Conservation (phyloP, 352 stramenopile genomes). For the Pseudoperonospora humuli region DNA sequence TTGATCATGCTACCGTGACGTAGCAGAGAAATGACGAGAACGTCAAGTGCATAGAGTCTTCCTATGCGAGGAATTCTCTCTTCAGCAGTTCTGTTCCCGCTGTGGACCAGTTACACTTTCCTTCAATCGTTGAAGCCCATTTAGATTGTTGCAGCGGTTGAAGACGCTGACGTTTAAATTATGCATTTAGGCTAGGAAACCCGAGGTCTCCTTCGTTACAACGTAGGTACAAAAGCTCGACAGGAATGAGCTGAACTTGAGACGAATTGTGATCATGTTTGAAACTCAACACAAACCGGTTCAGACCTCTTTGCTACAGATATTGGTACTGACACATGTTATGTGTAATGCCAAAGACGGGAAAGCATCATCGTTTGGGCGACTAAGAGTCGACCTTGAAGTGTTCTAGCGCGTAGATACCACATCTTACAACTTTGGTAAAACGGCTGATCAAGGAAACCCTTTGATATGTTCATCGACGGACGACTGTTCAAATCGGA, state of each 20-base stretch:
- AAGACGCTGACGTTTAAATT: not conserved
- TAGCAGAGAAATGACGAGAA: not conserved
- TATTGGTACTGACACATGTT: not conserved
- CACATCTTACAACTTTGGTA: not conserved
- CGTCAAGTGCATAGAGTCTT: not conserved
- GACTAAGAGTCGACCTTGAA: constrained; percentile 1
- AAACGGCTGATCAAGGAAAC: not conserved
- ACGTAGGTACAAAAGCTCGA: not conserved
- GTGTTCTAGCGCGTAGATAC: not conserved
- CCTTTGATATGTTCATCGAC: not conserved
- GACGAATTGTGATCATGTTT: not conserved
- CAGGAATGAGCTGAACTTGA: not conserved
- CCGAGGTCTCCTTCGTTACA: not conserved
- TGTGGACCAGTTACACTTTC: not conserved
- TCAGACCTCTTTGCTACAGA: not conserved
- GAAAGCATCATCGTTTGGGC: constrained; percentile 3
- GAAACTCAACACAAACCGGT: not conserved
- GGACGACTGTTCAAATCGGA: not conserved
- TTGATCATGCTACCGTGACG: not conserved
- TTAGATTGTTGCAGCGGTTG: not conserved
- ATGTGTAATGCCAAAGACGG: not conserved
- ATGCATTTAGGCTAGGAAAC: not conserved
- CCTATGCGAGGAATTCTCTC: not conserved
- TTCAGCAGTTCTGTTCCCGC: not conserved
- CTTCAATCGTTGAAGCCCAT: not conserved